Evolutionary conservation across 2,329 filamentous ascomycete genomes (phyloP), one percentile per base, ranked within the genome.

Genomic region (Diaporthe aspalathi): DNA sequence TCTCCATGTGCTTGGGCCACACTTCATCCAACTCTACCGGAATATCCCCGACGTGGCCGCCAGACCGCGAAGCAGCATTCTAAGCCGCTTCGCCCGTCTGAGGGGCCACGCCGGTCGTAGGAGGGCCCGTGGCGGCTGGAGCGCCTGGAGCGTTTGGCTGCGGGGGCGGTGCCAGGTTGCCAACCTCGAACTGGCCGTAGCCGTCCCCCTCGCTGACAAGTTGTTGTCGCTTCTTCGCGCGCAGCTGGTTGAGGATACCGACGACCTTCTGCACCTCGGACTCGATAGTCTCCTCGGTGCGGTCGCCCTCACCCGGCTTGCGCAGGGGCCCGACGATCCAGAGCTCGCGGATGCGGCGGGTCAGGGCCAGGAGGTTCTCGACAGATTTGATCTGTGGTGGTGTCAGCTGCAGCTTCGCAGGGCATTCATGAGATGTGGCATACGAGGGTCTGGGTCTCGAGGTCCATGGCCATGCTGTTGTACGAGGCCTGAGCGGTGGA

Each of bases 251-350:
- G 50, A 82, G 77, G 32, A 81, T 74, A 6, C 65, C 70, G 2
- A 81, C 77, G 63, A 86, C 80, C 5, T 74, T 74, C 45, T 78
- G 76, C 40, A 85, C 83, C 70, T 81, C 79, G 11, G 73, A 73
- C 54, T 81, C 81, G 62, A 81, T 79, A 17, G 56, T 72, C 53
- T 80, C 74, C 69, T 80, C 79, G 32, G 79, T 79, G 73, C 82
- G 79, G 66, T 83, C 81, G 47, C 83, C 83, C 63, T 85, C 82
- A 53, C 82, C 83, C 5, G 84, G 80, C 56, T 78, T 80, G 70
- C 81, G 81, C 29, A 87, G 78, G 1, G 85, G 82, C 2, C 86
- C 86, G 69, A 83, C 81, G 14, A 86, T 80, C 85, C 85, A 87
- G 29, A 87, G 79, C 68, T 84, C 82, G 73, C 86, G 85, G 70